Conservation (phyloP, 495 filamentous ascomycete species). For the Daldinia loculata region DNA sequence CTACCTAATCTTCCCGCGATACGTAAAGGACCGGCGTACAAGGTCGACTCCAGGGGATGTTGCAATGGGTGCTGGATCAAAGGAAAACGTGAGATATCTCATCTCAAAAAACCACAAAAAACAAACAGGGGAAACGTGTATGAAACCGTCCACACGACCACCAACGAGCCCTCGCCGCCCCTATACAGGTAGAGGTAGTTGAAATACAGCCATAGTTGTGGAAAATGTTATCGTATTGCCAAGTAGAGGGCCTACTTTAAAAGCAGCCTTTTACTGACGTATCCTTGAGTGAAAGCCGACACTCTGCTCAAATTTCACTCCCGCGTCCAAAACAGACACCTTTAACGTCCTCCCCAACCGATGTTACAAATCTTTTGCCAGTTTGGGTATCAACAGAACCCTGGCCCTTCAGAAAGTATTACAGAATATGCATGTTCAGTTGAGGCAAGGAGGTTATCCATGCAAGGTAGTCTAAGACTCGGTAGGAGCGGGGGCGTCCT, state of each 20-base stretch:
- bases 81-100: slow-evolving; percentile 48
- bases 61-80: slow-evolving; percentile 40
- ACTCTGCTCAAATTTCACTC: slow-evolving; percentile 44
- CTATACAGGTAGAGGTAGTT: slow-evolving; percentile 41
- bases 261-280: slow-evolving; percentile 40
- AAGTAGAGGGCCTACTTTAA: slow-evolving; percentile 41
- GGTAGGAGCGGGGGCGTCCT: slow-evolving; percentile 58
- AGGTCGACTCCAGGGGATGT: slow-evolving; percentile 25
- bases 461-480: slow-evolving; percentile 43
- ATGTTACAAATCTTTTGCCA: slow-evolving; percentile 44
- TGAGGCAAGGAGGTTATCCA: slow-evolving; percentile 44
- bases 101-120: slow-evolving; percentile 43
- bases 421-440: slow-evolving; percentile 43
- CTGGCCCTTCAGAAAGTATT: slow-evolving; percentile 38
- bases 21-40: slow-evolving; percentile 33
- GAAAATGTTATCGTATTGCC: slow-evolving; percentile 42
- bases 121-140: slow-evolving; percentile 47
- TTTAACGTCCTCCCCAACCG: slow-evolving; percentile 36
- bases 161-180: slow-evolving; percentile 42
- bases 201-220: slow-evolving; percentile 41
- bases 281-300: slow-evolving; percentile 40
- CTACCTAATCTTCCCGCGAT: slow-evolving; percentile 31
- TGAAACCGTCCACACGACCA: slow-evolving; percentile 45
- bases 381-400: slow-evolving; percentile 46
- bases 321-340: slow-evolving; percentile 43